Evolutionary conservation across 805 yeast genomes (phyloP).

Genomic region (Teunomyces pallodes): DNA sequence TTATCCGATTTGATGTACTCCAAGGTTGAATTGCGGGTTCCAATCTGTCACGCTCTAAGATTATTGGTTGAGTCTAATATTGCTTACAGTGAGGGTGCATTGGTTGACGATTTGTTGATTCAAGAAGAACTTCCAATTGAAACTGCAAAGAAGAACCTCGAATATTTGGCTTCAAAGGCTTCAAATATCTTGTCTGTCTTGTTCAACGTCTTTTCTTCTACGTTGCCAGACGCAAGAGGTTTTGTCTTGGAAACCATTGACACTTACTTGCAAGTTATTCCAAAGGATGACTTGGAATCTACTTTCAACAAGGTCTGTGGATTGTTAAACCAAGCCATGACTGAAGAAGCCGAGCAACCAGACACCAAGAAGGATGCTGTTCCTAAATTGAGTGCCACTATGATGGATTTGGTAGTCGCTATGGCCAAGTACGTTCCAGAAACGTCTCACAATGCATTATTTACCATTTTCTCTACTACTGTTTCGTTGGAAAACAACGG

Average conservation of each 20-base stretch:
- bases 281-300: constrained; percentile 60
- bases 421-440: constrained; percentile 83
- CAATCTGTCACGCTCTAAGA: constrained; percentile 80
- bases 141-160: constrained; percentile 55
- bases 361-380: constrained; percentile 28
- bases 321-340: constrained; percentile 71
- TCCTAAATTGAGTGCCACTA: constrained; percentile 67
- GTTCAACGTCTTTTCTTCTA: constrained; percentile 90
- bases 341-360: constrained; percentile 46
- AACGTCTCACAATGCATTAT: constrained; percentile 66
- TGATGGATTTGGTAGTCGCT: constrained; percentile 87
- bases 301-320: constrained; percentile 87
- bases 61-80: constrained; percentile 74
- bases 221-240: constrained; percentile 78
- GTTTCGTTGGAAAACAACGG: constrained; percentile 54
- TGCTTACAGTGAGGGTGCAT: constrained; percentile 58
- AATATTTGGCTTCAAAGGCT: constrained; percentile 63
- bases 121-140: constrained; percentile 59
- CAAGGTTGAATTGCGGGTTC: constrained; percentile 69
- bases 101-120: constrained; percentile 53
- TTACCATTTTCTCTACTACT: constrained; percentile 73
- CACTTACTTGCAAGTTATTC: constrained; percentile 68
- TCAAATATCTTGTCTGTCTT: constrained; percentile 80
- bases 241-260: constrained; percentile 85
- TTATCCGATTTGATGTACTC: constrained; percentile 75